Percentiles rank a stretch among this genome's conserved stretches.
Conservation (phyloP, 2,329 filamentous ascomycete species). For the Fusarium hostae region DNA sequence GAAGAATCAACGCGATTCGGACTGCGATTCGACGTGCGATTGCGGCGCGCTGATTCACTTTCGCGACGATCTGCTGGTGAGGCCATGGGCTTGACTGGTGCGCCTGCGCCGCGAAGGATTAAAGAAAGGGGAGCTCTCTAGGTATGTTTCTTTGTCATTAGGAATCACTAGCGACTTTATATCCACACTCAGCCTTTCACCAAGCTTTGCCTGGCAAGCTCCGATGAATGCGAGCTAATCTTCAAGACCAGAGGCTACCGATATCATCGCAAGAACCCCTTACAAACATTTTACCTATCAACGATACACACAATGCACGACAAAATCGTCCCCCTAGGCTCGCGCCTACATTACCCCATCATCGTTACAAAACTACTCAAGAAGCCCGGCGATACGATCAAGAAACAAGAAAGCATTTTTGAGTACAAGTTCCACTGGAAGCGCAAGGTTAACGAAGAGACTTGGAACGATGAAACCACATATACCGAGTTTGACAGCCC, state of each 20-base stretch:
- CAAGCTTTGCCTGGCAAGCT: not conserved
- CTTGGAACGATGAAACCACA: slow-evolving; percentile 72
- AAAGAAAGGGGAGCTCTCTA: slow-evolving; percentile 47
- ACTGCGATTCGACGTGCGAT: slow-evolving; percentile 27
- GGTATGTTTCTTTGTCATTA: slow-evolving; percentile 32
- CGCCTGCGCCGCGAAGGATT: slow-evolving; percentile 44
- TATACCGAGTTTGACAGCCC: slow-evolving; percentile 83
- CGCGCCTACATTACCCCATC: slow-evolving; percentile 88
- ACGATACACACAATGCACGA: slow-evolving; percentile 49
- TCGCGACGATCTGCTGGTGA: slow-evolving; percentile 34
- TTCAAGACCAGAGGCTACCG: slow-evolving; percentile 13
- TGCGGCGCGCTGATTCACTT: slow-evolving; percentile 17
- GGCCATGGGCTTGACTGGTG: slow-evolving; percentile 52
- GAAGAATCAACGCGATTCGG: slow-evolving; percentile 8
- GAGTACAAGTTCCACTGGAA: slow-evolving; percentile 87
- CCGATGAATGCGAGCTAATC: slow-evolving; percentile 22
- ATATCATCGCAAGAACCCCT: slow-evolving; percentile 9
- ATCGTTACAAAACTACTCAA: slow-evolving; percentile 89
- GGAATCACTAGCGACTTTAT: slow-evolving; percentile 1
- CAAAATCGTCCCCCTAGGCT: slow-evolving; percentile 62
- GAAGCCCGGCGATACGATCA: slow-evolving; percentile 77
- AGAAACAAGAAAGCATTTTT: slow-evolving; percentile 81
- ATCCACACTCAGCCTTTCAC: slow-evolving; percentile 1
- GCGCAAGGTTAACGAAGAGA: slow-evolving; percentile 77
- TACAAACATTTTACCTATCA: not conserved